Evolutionary conservation across 2,329 filamentous ascomycete genomes (phyloP), one percentile per base, ranked within the genome.

Genomic region (Cladophialophora exuberans): DNA sequence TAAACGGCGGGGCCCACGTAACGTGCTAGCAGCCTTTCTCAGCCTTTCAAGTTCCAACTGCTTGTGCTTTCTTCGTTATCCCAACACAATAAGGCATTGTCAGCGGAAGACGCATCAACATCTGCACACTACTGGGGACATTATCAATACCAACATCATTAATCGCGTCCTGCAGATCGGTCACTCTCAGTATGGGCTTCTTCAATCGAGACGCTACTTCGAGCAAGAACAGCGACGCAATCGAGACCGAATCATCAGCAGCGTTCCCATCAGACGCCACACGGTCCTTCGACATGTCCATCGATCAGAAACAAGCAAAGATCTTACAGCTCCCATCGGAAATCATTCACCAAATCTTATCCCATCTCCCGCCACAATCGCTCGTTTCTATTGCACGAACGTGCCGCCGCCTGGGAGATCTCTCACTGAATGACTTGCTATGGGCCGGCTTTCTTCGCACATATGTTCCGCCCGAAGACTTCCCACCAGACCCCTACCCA

Each of bases 401-500:
- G 20, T 93, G 86, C 69, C 84, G 75, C 20, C 67, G 70, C 3
- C 74, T 96, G 2, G 76, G 80, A 45, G 70, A 71, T 7, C 83
- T 87, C 63, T 82, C 84, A 23, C 73, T 75, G 4, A 80, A 84
- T 54, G 90, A 96, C 60, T 72, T 82, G 5, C 76, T 89, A 33
- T 97, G 91, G 90, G 81, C 85, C 38, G 72, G 76, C 1, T 77
- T 88, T 15, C 82, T 96, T 10, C 85, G 90, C 65, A 71, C 79
- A 4, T 84, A 89, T 59, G 74, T 94, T 0, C 86, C 87, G 0
- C 73, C 81, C 28, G 66, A 76, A 50, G 60, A 64, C 10, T 65
- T 70, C 15, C 72, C 91, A 23, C 70, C 72, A 1, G 76, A 78
- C 1, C 79, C 77, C 5, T 60, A 56, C 36, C 85, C 86, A 5